phyloP scores from a whole-genome alignment of 1,284 basidiomycete genomes.

The Kalmanozyma brasiliensis region DNA sequence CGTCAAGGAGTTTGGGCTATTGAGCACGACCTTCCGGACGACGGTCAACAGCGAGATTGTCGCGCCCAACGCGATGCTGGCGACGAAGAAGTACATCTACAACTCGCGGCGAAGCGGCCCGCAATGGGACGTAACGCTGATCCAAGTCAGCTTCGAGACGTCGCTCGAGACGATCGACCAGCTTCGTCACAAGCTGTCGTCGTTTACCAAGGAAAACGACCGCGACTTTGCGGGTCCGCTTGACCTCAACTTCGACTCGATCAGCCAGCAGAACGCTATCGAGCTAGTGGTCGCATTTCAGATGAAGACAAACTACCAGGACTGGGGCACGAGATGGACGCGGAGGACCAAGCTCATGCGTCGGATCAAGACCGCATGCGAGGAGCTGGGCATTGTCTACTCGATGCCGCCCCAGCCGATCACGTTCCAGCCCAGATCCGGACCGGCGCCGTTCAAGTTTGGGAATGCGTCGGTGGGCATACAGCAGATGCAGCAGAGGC shows the following conservation, averaged over 20 bases:
- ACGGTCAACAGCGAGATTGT: slow-evolving; percentile 82
- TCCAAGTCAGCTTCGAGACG: slow-evolving; percentile 65
- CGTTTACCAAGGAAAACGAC: slow-evolving; percentile 76
- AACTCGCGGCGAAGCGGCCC: slow-evolving; percentile 57
- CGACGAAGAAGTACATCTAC: slow-evolving; percentile 80
- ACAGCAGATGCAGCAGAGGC: slow-evolving; percentile 2
- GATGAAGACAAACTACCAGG: slow-evolving; percentile 85
- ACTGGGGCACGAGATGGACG: slow-evolving; percentile 79
- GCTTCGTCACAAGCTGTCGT: slow-evolving; percentile 73
- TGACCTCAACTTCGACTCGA: slow-evolving; percentile 66
- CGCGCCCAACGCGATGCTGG: slow-evolving; percentile 81
- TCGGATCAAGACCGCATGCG: slow-evolving; percentile 52
- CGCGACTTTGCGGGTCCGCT: slow-evolving; percentile 70
- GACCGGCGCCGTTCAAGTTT: slow-evolving; percentile 45
- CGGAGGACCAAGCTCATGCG: slow-evolving; percentile 64
- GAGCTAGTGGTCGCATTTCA: slow-evolving; percentile 75
- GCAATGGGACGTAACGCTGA: slow-evolving; percentile 80
- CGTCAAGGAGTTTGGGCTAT: slow-evolving; percentile 75
- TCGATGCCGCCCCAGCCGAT: slow-evolving; percentile 61
- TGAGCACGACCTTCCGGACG: slow-evolving; percentile 81
- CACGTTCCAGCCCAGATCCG: slow-evolving; percentile 53
- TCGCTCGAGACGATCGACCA: slow-evolving; percentile 73
- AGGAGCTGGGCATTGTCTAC: slow-evolving; percentile 56
- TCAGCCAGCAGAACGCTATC: slow-evolving; percentile 64
- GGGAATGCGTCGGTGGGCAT: slow-evolving; percentile 8